Base-by-base conservation (phyloP, 2,329 filamentous ascomycete species). In the Calonectria pseudoturangicola region DNA sequence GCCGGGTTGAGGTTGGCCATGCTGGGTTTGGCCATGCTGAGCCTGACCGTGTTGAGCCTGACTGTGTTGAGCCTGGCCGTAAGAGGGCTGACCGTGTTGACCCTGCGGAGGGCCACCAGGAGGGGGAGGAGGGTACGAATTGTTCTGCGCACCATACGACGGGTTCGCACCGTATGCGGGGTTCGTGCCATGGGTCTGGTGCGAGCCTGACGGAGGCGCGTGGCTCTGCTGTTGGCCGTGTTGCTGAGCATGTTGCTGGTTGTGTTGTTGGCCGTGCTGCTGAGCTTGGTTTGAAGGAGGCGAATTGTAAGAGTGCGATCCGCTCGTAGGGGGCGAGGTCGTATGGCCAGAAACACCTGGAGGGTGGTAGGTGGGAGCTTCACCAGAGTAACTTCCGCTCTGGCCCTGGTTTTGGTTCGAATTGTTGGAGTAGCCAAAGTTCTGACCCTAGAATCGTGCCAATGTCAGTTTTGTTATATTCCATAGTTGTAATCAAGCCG, bases 371-470 rank as follows among this genome's bases (percentile, higher is more conserved):
- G 83, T 85, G 15, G 93, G 93, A 47, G 92, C 90, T 70, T 89
- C 87, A 68, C 92, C 92, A 73, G 86, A 88, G 81, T 94, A 94
- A 45, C 87, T 86, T 54, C 89, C 88, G 43, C 66, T 33, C 9
- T 69, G 65, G 58, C 87, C 82, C 54, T 88, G 86, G 54, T 18
- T 16, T 39, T 88, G 85, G 51, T 88, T 88, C 4, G 86, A 82
- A 77, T 89, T 89, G 27, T 89, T 89, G 27, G 90, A 91, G 82
- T 93, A 93, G 39, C 92, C 92, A 80, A 90, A 94, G 79, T 88
- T 90, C 75, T 91, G 88, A 72, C 85, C 85, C 86, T 89, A 74
- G 33, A 65, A 51, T 72, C 30, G 48, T 13, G 63, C n/a, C 10
- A 56, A 3, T 21, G 51, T 80, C 60, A 80, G 75, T 72, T 41